Conservation (phyloP, 768 basidiomycete species). For the Trametes gibbosa region DNA sequence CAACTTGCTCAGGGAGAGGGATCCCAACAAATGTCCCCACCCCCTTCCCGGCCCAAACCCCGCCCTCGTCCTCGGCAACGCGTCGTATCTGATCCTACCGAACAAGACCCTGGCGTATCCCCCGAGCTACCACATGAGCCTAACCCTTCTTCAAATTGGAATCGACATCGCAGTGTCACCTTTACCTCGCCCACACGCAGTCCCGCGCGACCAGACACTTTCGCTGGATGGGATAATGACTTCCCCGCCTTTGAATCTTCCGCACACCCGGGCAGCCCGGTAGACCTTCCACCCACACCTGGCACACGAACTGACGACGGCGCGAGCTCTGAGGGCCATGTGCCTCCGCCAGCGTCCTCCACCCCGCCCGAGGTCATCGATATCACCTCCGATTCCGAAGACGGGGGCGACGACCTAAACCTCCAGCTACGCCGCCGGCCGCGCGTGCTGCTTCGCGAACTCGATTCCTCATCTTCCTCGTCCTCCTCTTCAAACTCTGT, state of each 20-base stretch:
- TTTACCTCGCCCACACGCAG: not conserved
- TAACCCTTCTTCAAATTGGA: not conserved
- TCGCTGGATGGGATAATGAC: not conserved
- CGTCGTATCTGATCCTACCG: not conserved
- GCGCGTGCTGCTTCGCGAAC: not conserved
- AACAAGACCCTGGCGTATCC: not conserved
- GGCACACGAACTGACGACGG: not conserved
- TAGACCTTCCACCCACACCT: conserved; percentile 7
- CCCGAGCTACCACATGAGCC: no score
- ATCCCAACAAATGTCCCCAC: not conserved
- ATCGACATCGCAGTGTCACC: conserved; percentile 5
- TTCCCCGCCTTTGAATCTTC: not conserved
- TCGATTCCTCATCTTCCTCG: not conserved
- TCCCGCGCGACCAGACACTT: not conserved
- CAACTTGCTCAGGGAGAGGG: not conserved
- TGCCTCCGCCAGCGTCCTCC: not conserved
- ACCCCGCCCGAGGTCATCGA: conserved; percentile 5
- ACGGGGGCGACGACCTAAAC: not conserved
- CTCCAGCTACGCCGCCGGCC: not conserved
- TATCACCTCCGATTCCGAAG: not conserved
- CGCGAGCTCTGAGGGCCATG: not conserved
- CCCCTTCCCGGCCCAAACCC: not conserved
- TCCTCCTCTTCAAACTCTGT: not conserved
- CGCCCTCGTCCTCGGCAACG: not conserved
- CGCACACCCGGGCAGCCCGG: not conserved